Evolutionary conservation across 495 filamentous ascomycete species (phyloP), one percentile per base, ranked within the genome.

Genomic region (Xylaria cubensis): DNA sequence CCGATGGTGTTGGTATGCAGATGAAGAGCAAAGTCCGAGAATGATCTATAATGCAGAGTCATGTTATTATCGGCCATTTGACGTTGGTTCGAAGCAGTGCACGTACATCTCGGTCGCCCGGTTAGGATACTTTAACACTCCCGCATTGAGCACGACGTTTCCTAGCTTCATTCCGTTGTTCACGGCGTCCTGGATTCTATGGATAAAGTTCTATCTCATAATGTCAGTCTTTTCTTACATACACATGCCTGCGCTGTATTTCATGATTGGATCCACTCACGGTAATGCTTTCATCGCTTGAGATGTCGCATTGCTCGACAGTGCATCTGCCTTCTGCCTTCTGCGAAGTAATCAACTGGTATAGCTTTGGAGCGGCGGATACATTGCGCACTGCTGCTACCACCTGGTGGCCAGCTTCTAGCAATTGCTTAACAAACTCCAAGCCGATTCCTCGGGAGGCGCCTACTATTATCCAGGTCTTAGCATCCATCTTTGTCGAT

Each of bases 1-100:
- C 87, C 87, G 69, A 89, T 86, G 59, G 86, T 85, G 74, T 89
- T 89, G 39, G 87, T 88, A 66, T 86, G 78, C 8, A 89, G 79
- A 72, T 89, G 87, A 69, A 83, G 83, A 19, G 85, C 81, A 72
- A 89, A 89, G 34, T 80, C 79, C 58, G 81, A 80, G 74, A 85
- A 89, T 12, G 85, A 84, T 44, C 85, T 86, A 72, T 61, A 32
- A n/a, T 66, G 3, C 26, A 29, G 26, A 2, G 26, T 29, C 26
- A 36, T 53, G 64, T 21, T 26, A 55, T 1, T 53, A 67, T 34
- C 46, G 21, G 24, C 67, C n/a, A 68, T 21, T 32, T 44, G 2
- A 58, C 36, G 65, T 32, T 12, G 5, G 8, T 53, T 50, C 15
- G 53, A 8, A 50, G 41, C 7, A 72, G 64, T 46, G 75, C 36